Percentiles rank a stretch among this genome's conserved stretches.
Conservation (phyloP, 176 grass and related monocot genomes). For the Phoenix roebelenii region DNA sequence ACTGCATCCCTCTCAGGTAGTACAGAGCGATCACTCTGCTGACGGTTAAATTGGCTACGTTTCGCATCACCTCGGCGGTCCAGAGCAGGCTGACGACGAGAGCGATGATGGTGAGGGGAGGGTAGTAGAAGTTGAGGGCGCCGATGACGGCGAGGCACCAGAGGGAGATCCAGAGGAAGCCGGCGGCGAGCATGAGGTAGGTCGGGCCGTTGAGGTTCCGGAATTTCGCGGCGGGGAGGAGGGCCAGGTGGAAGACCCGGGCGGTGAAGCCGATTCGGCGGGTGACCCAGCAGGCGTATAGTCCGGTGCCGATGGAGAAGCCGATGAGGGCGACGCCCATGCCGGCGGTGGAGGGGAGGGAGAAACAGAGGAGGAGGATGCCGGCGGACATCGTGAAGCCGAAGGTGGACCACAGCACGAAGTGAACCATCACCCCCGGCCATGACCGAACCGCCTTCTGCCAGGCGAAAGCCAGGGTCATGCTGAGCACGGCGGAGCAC, state of each 20-base stretch:
- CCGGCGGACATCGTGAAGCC: slow-evolving; percentile 56
- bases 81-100: slow-evolving; percentile 66
- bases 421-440: slow-evolving; percentile 52
- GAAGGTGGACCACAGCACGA: slow-evolving; percentile 84
- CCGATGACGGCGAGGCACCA: slow-evolving; percentile 93
- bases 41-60: slow-evolving; percentile 82
- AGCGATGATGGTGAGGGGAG: slow-evolving; percentile 62
- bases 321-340: slow-evolving; percentile 58
- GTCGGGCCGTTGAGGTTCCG: slow-evolving; percentile 61
- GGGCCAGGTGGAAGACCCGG: slow-evolving; percentile 44
- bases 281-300: slow-evolving; percentile 92
- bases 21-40: slow-evolving; percentile 94
- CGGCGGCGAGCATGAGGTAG: slow-evolving; percentile 76
- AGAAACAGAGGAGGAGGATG: slow-evolving; percentile 75
- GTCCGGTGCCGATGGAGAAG: slow-evolving; percentile 72
- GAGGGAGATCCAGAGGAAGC: slow-evolving; percentile 74
- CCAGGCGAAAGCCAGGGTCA: slow-evolving; percentile 77
- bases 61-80: slow-evolving; percentile 98
- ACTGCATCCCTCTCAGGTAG: slow-evolving; percentile 99
- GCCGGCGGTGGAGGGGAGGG: slow-evolving; percentile 55
- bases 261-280: slow-evolving; percentile 54
- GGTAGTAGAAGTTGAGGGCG: slow-evolving; percentile 59
- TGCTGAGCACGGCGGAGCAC: slow-evolving; percentile 56
- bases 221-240: slow-evolving; percentile 66
- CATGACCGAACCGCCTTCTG: slow-evolving; percentile 77